phyloP scores from a whole-genome alignment of 257 asterid genomes.

The Thymus mandschuricus region DNA sequence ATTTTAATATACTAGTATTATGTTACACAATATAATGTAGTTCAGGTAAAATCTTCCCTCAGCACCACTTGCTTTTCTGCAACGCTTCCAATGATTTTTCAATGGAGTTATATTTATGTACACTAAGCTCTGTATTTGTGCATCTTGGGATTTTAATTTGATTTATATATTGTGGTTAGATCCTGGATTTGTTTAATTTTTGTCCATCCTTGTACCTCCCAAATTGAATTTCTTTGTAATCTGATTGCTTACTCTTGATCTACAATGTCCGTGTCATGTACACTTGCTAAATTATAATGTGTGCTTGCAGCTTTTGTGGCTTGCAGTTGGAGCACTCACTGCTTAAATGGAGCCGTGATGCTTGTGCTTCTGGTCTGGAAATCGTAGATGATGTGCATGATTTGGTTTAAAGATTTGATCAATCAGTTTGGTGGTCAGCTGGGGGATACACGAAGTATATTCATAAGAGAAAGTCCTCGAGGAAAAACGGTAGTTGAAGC shows the following conservation, averaged over 20 bases:
- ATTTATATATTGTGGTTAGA: background rate
- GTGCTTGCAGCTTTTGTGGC: constrained; percentile 42
- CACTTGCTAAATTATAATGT: constrained; percentile 23
- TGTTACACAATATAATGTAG: too few relatives aligned
- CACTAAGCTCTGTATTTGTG: background rate
- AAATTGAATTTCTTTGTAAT: background rate
- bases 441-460: constrained; percentile 26
- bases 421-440: constrained; percentile 33
- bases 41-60: too few relatives aligned
- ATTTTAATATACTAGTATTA: background rate
- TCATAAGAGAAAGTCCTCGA: constrained; percentile 10
- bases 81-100: background rate
- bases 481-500: background rate
- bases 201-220: background rate
- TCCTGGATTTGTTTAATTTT: background rate
- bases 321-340: constrained; percentile 37
- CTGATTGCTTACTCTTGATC: background rate
- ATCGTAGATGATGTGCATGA: constrained; percentile 25
- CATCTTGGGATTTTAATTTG: background rate
- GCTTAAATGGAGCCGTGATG: constrained; percentile 40
- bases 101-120: background rate
- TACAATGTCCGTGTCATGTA: background rate
- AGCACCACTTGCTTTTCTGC: background rate
- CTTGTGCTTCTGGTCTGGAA: constrained; percentile 36
- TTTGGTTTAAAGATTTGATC: background rate